Conservation (phyloP, 352 stramenopile genomes). For the Phytopythium cucurbitacearum region DNA sequence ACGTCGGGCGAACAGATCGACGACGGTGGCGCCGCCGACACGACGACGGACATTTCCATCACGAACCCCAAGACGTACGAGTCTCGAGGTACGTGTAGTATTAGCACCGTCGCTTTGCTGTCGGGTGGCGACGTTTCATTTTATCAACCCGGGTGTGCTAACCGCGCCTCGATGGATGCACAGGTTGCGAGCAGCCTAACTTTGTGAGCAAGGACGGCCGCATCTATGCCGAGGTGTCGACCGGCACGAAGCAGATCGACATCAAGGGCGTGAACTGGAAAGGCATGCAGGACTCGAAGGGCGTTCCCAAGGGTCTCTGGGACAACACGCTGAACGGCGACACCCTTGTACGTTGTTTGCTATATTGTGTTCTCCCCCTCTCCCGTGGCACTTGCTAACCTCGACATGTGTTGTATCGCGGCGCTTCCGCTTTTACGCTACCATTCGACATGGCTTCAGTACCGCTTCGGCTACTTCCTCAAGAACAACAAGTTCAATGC, state of each 20-base stretch:
- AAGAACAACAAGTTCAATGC: constrained; percentile 77
- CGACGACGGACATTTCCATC: constrained; percentile 38
- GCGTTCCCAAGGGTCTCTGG: constrained; percentile 75
- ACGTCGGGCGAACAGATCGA: constrained; percentile 59
- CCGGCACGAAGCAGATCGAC: constrained; percentile 57
- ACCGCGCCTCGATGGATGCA: not conserved
- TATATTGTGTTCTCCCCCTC: not conserved
- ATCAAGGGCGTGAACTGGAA: constrained; percentile 88
- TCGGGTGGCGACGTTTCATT: not conserved
- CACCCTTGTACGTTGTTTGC: constrained; percentile 27
- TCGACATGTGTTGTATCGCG: not conserved
- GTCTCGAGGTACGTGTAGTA: constrained; percentile 33
- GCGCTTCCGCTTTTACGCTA: not conserved
- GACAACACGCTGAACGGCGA: constrained; percentile 76
- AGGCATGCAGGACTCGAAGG: constrained; percentile 69
- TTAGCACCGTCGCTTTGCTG: constrained; percentile 1
- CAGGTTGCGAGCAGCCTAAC: constrained; percentile 78
- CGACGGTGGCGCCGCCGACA: constrained; percentile 45
- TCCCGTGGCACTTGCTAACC: too few species aligned
- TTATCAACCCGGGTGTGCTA: not conserved
- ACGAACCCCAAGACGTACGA: constrained; percentile 75
- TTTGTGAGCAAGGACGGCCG: constrained; percentile 74
- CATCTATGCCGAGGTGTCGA: constrained; percentile 55
- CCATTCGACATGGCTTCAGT: constrained; percentile 10
- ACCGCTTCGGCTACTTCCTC: constrained; percentile 72